Percentiles rank a stretch among this genome's conserved stretches.
These are phyloP conservation scores for Penicillium silybi DNA, from an alignment of 495 filamentous ascomycete species.

Conservation along the genomic window DNA sequence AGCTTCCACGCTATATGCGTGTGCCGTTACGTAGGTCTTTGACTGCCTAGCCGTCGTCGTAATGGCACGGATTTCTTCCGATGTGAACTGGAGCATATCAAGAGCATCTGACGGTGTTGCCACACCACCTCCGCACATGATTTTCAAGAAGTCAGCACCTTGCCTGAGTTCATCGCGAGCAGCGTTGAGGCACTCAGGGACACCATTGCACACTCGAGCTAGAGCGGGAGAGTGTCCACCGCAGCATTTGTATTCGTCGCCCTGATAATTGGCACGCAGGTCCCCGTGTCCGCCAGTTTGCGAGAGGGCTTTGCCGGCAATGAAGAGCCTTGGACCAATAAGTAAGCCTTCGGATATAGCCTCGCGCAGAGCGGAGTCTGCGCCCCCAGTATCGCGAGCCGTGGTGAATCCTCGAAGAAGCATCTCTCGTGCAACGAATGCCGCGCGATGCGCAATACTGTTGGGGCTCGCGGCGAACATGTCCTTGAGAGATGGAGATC, in stretches of 20 bases:
- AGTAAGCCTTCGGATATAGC: slow-evolving; percentile 41
- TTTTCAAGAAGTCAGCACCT: slow-evolving; percentile 53
- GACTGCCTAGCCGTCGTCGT: slow-evolving; percentile 34
- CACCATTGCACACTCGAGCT: slow-evolving; percentile 42
- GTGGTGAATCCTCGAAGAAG: slow-evolving; percentile 48
- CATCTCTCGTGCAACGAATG: slow-evolving; percentile 30
- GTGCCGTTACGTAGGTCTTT: slow-evolving; percentile 49
- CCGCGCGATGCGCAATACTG: slow-evolving; percentile 7
- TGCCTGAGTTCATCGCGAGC: slow-evolving; percentile 45
- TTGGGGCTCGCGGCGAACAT: slow-evolving; percentile 10
- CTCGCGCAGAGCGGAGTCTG: slow-evolving; percentile 41
- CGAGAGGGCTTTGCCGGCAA: slow-evolving; percentile 35
- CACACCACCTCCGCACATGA: slow-evolving; percentile 53
- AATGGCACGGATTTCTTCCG: slow-evolving; percentile 47
- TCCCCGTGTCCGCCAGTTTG: slow-evolving; percentile 54
- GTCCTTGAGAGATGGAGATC: slow-evolving; percentile 20
- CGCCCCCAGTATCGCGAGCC: slow-evolving; percentile 47
- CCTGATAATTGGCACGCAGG: slow-evolving; percentile 19
- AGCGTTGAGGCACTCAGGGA: slow-evolving; percentile 40
- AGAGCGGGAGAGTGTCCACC: slow-evolving; percentile 23
- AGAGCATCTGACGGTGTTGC: slow-evolving; percentile 44
- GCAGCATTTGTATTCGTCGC: slow-evolving; percentile 37
- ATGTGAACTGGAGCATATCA: slow-evolving; percentile 45
- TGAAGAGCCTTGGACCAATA: slow-evolving; percentile 42
- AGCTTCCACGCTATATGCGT: slow-evolving; percentile 45